A percentile compares a stretch with the other conserved stretches of the same genome.
Evolutionary conservation across 2,329 filamentous ascomycete species (phyloP).

Genomic region (Trichoderma afroharzianum): DNA sequence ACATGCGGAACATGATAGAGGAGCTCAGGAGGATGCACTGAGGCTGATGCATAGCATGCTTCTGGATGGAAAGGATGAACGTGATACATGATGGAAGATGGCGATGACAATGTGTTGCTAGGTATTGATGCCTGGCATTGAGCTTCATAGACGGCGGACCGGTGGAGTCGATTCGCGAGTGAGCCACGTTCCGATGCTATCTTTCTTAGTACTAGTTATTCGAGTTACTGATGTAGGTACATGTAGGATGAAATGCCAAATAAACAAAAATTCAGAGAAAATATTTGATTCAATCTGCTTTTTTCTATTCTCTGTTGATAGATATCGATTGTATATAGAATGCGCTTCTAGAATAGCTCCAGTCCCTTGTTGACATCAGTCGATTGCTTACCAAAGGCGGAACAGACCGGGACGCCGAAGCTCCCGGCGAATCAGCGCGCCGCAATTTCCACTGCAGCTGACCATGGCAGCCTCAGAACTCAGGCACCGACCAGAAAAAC

Average conservation of each 20-base stretch:
- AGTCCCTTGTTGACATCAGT: not conserved
- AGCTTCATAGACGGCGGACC: not conserved
- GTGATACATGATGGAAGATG: not conserved
- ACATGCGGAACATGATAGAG: slow-evolving; percentile 60
- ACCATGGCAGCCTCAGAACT: slow-evolving; percentile 34
- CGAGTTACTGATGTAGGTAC: not conserved
- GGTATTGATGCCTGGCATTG: not conserved
- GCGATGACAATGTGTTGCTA: not conserved
- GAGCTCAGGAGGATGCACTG: slow-evolving; percentile 61
- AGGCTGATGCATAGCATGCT: slow-evolving; percentile 10
- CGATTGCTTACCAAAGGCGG: slow-evolving; percentile 21
- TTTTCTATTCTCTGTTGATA: not conserved
- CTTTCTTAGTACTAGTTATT: not conserved
- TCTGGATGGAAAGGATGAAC: not conserved
- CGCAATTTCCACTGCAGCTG: slow-evolving; percentile 40
- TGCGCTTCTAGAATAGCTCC: not conserved
- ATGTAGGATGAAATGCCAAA: not conserved
- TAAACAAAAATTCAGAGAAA: not conserved
- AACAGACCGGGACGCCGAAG: slow-evolving; percentile 30
- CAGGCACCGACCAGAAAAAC: slow-evolving; percentile 36
- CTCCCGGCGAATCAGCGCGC: slow-evolving; percentile 41
- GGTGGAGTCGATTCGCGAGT: not conserved
- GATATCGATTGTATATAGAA: not conserved
- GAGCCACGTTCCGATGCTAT: not conserved
- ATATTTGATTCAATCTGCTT: not conserved